Base-by-base conservation (phyloP, 768 basidiomycete genomes). In the Cubamyces sp. region DNA sequence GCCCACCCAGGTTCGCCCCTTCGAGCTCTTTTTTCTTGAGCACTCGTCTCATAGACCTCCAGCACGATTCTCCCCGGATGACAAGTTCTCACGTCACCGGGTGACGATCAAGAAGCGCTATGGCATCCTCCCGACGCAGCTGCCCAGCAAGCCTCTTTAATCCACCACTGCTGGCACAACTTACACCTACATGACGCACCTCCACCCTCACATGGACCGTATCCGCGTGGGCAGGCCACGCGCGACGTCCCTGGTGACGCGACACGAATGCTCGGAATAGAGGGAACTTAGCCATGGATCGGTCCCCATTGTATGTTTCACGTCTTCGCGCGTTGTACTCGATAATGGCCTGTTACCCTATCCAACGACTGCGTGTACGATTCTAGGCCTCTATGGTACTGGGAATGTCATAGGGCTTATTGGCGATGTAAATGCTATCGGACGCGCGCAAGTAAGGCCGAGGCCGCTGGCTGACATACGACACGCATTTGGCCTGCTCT, bases 31-130 rank as follows among this genome's bases (percentile, higher is more conserved):
- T 25, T 26, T 42, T 26, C 42, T 26, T 19, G 57, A 19, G 21
- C 19, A 5, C 53, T n/a, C 42, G 51, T 60, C 61, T 57, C 48
- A 56, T 43, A 12, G 39, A 23, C 42, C 28, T 48, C 54, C 61
- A 97, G 96, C 96, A 16, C 94, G 97, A 42, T 98, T 98, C 78
- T 98, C 96, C 15, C 96, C 96, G 12, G 97, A 99, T 75, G 96
- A 98, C 85, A 98, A 98, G 80, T 98, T 96, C 79, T 96, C 95
- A 64, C 85, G 95, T 64, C 96, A 99, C 73, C 91, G 97, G 62
- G 95, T 98, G 63, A 97, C 94, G 5, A 88, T 98, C 72, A 98
- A 98, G 82, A 94, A 93, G 79, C 87, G 96, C 72, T 91, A 88
- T 72, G 87, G 87, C 61, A 85, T 97, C 58, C 86, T 99, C 65